Conservation (phyloP, 345 rosid species). For the Fremontodendron californicum region DNA sequence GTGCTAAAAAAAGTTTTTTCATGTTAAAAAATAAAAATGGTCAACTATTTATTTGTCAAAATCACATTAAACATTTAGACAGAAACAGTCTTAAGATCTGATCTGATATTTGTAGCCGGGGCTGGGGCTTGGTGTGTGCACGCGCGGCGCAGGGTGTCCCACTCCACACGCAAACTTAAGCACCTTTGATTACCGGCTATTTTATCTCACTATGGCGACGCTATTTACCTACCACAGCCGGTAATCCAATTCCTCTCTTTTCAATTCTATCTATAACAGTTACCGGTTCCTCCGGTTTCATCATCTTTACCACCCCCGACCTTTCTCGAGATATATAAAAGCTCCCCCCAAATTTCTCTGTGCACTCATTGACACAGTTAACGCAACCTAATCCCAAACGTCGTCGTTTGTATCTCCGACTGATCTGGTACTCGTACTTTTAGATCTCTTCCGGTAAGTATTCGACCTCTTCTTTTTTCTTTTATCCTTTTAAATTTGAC, state of each 20-base stretch:
- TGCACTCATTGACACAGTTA: slow-evolving; percentile 13
- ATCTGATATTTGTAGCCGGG: neutral
- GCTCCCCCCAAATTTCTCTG: neutral
- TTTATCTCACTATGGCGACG: neutral
- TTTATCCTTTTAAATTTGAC: neutral
- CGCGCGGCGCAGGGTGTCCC: neutral
- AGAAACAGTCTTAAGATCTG: neutral
- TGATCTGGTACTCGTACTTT: neutral
- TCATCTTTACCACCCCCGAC: neutral
- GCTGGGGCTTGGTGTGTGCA: neutral
- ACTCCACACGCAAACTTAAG: neutral
- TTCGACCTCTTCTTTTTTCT: neutral
- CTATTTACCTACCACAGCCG: slow-evolving; percentile 36
- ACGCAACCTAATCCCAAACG: slow-evolving; percentile 15
- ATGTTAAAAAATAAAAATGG: too few species aligned
- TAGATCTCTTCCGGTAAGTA: slow-evolving; percentile 28
- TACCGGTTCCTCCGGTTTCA: slow-evolving; percentile 13
- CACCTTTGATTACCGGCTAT: neutral
- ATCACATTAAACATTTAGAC: neutral
- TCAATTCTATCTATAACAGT: neutral
- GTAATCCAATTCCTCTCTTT: slow-evolving; percentile 21
- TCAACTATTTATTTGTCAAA: too few species aligned
- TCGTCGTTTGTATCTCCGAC: slow-evolving; percentile 12
- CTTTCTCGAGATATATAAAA: neutral
- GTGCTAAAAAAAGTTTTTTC: too few species aligned